Evolutionary conservation across 495 filamentous ascomycete genomes (phyloP), one percentile per base, ranked within the genome.

Genomic region (Bryoglossum gracile): DNA sequence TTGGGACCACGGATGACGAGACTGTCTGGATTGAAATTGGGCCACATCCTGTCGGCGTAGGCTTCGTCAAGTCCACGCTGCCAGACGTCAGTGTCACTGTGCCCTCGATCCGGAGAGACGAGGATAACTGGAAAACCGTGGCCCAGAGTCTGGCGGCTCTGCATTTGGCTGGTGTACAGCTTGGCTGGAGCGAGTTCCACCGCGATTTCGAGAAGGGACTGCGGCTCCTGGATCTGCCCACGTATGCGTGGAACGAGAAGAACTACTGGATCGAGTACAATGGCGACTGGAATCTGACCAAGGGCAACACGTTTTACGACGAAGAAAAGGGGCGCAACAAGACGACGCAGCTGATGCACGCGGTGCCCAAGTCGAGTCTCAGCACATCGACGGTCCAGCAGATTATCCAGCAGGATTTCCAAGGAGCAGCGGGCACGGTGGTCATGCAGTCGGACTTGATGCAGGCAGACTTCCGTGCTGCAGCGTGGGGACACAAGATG

Each of bases 261-360:
- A 80, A 83, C 55, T 87, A 87, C 64, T 91, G 88, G 87, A 75
- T 89, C 18, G 70, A 80, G 9, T 90, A 89, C 64, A 72, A 68
- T 8, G 80, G 84, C 50, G 85, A 68, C 68, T 77, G 65, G 71
- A 78, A 35, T 77, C 56, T 89, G 23, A 82, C 79, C 55, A 87
- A 87, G 63, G 83, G 84, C 65, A 76, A 77, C 24, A 74, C 80
- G 6, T 75, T 78, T 11, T 72, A 74, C 13, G 33, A 46, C 32
- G 3, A 25, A n/a, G 25, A 34, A 16, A 3, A 34, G 24, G 25
- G 28, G 26, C 17, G 34, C 10, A 16, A 3, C 19, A 18, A 1
- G n/a, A n/a, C n/a, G 1, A 33, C 22, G 13, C 8, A 79, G 46
- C 77, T 70, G 4, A 68, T 69, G 19, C 75, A 63, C 9, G 77